Base-by-base conservation (phyloP, 1,139 yeast genomes). In the Lodderomyces beijingensis region DNA sequence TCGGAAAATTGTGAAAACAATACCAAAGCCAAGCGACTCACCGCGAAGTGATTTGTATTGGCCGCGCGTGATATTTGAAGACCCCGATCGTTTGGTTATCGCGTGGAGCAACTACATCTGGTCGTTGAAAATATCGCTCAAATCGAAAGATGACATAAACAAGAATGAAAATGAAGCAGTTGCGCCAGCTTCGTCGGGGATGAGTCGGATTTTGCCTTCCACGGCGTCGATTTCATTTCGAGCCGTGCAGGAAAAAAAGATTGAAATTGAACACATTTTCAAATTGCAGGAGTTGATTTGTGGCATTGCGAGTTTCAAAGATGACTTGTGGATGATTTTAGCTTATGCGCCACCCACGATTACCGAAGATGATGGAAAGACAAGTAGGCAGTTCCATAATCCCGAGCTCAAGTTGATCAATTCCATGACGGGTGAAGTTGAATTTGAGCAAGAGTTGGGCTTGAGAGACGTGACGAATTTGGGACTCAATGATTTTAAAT, bases 61-160 rank as follows among this genome's bases (percentile, higher is more conserved):
- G 78, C 97, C 97, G 0, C 69, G 86, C 30, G 69, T 85, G 3
- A 75, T 75, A 35, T 69, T 74, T 34, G 78, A 84, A 0, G 95
- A 84, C 43, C 61, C 72, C 1, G 83, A 83, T 49, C 57, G 88
- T 33, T 62, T 88, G 4, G 59, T 85, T 3, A 70, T 91, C 24
- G 95, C 89, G 0, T 91, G 98, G 98, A 86, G 78, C 3, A 70
- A 77, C 42, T 73, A 78, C 40, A 65, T 91, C 1, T 89, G 95
- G 94, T 65, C 75, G 24, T 61, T 89, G 28, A 69, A 81, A 44
- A 63, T 83, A 3, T 61, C 70, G 3, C 43, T 60, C 38, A 32
- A 48, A 18, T 38, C 47, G 4, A 48, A 40, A 3, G 51, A 46
- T 28, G 43, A 39, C n/a, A 6, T 10, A 6, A 14, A 23, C 10